Evolutionary conservation across 2,329 filamentous ascomycete genomes (phyloP).

Genomic region (Onygena corvina): DNA sequence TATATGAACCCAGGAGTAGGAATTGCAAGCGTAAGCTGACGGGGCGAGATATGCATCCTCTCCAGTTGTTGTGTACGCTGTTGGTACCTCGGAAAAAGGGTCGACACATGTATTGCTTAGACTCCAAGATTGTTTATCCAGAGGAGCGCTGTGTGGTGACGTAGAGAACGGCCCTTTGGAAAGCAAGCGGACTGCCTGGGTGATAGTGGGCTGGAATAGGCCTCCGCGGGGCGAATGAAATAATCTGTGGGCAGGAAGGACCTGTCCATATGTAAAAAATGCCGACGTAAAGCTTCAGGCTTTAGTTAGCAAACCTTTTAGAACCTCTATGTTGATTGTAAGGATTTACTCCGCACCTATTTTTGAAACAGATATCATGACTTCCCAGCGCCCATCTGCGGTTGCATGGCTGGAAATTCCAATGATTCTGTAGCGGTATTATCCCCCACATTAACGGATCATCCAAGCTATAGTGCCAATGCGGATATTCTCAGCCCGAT

Average conservation of each 20-base stretch:
- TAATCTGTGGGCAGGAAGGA: slow-evolving; percentile 73
- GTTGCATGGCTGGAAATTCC: slow-evolving; percentile 52
- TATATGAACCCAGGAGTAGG: slow-evolving; percentile 79
- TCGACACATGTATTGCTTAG: slow-evolving; percentile 35
- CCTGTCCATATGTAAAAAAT: slow-evolving; percentile 85
- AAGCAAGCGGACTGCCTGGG: slow-evolving; percentile 71
- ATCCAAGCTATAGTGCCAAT: slow-evolving; percentile 54
- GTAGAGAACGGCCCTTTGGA: slow-evolving; percentile 51
- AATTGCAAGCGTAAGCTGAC: slow-evolving; percentile 56
- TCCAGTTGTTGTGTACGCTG: slow-evolving; percentile 31
- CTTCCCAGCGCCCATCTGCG: slow-evolving; percentile 82
- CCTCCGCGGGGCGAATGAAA: slow-evolving; percentile 70
- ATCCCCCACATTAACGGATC: slow-evolving; percentile 92
- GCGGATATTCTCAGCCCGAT: slow-evolving; percentile 12
- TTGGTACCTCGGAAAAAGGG: slow-evolving; percentile 35
- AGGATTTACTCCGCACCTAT: slow-evolving; percentile 46
- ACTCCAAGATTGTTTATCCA: slow-evolving; percentile 29
- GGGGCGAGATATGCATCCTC: slow-evolving; percentile 52
- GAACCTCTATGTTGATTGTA: background rate
- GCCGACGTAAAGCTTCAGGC: slow-evolving; percentile 48
- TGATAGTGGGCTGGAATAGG: slow-evolving; percentile 78
- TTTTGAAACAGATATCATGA: slow-evolving; percentile 90
- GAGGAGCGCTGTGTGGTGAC: slow-evolving; percentile 33
- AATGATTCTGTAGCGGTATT: slow-evolving; percentile 60
- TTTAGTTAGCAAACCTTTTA: background rate